Conservation (phyloP, 2,329 filamentous ascomycete genomes). For the Colletotrichum phormii region DNA sequence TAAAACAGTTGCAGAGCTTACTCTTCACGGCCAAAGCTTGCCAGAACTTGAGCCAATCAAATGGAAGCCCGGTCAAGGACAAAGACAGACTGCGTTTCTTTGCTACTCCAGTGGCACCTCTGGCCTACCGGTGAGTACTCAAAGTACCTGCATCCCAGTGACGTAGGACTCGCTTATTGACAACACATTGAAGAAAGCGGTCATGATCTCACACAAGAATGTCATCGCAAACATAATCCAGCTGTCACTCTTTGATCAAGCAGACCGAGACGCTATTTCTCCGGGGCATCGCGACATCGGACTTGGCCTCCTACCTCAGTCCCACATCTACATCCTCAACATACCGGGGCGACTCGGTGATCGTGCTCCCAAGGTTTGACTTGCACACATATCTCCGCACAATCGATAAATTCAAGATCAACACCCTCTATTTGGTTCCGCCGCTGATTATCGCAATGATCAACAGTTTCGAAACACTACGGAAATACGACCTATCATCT, state of each 20-base stretch:
- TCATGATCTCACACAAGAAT: conserved; percentile 82
- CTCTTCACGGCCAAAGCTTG: conserved; percentile 46
- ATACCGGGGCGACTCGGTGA: not conserved
- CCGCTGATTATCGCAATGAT: not conserved
- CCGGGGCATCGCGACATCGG: no score
- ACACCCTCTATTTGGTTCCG: not conserved
- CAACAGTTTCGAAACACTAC: not conserved
- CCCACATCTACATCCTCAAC: not conserved
- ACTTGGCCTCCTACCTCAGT: not conserved
- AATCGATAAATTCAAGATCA: not conserved
- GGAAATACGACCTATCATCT: not conserved
- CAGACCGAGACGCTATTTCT: conserved; percentile 37
- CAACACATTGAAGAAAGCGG: conserved; percentile 69
- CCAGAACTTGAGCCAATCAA: conserved; percentile 58
- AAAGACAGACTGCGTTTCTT: conserved; percentile 72
- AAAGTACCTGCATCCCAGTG: no score
- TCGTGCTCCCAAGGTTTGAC: not conserved
- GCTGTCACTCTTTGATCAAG: conserved; percentile 56
- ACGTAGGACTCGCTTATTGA: not conserved
- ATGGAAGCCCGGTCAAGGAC: conserved; percentile 67
- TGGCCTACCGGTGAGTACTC: conserved; percentile 66
- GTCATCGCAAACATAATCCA: conserved; percentile 80
- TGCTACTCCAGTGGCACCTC: conserved; percentile 80
- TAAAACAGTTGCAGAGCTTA: conserved; percentile 1
- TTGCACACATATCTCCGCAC: not conserved